Evolutionary conservation across 2,329 filamentous ascomycete genomes (phyloP).

Genomic region (Magnaporthiopsis poae): DNA sequence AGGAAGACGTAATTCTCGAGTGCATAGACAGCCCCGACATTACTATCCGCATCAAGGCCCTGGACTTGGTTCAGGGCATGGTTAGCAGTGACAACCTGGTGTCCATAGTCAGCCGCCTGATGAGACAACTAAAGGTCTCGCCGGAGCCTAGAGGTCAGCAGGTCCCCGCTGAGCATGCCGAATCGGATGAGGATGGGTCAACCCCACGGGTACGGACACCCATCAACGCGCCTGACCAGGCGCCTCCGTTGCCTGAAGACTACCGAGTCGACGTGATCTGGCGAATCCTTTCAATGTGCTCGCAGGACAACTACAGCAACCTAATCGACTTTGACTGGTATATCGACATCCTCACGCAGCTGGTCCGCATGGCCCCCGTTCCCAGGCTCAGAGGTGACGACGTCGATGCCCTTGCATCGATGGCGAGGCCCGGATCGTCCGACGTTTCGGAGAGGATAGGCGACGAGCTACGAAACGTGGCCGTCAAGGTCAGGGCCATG

Average conservation of each 20-base stretch:
- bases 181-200: constrained; percentile 27
- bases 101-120: constrained; percentile 72
- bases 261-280: constrained; percentile 76
- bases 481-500: constrained; percentile 81
- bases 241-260: constrained; percentile 66
- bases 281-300: constrained; percentile 80
- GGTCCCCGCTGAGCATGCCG: constrained; percentile 17
- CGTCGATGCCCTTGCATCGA: constrained; percentile 15
- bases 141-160: constrained; percentile 26
- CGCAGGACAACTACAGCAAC: constrained; percentile 75
- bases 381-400: constrained; percentile 32
- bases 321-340: constrained; percentile 96
- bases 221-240: constrained; percentile 26
- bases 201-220: background rate
- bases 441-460: constrained; percentile 65
- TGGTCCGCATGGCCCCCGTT: constrained; percentile 62
- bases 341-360: constrained; percentile 75
- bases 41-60: constrained; percentile 83
- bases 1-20: constrained; percentile 91
- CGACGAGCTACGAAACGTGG: constrained; percentile 76
- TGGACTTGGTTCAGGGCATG: constrained; percentile 89
- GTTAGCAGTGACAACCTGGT: constrained; percentile 79
- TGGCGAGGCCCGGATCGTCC: constrained; percentile 22
- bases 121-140: constrained; percentile 71
- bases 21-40: constrained; percentile 95